A percentile compares a stretch with the other conserved stretches of the same genome.
Evolutionary conservation across 306 rosid genomes (phyloP).

Genomic region (Begonia peltatifolia): DNA sequence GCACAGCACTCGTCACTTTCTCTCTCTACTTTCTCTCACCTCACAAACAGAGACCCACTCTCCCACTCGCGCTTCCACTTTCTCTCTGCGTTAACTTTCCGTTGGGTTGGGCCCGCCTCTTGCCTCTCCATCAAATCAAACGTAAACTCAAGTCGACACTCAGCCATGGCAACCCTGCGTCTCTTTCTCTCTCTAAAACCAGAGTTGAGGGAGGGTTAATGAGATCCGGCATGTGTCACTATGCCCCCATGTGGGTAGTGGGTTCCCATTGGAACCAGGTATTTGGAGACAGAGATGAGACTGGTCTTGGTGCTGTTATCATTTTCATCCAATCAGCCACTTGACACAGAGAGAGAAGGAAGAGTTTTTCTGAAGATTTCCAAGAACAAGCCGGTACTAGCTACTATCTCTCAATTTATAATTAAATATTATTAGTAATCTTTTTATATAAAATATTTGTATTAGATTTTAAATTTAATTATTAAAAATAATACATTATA

Average conservation of each 20-base stretch:
- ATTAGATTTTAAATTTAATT: too few relatives aligned
- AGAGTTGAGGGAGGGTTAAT: too few relatives aligned
- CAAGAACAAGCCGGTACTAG: slow-evolving; percentile 33
- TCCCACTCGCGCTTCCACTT: not conserved
- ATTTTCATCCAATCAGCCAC: slow-evolving; percentile 8
- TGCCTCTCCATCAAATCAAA: slow-evolving; percentile 28
- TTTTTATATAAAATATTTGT: too few relatives aligned
- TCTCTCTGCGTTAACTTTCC: slow-evolving; percentile 3
- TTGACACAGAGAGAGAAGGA: too few relatives aligned
- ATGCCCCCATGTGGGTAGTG: slow-evolving; percentile 40
- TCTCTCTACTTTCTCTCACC: slow-evolving; percentile 1
- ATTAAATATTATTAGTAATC: too few relatives aligned
- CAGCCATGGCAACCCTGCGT: not conserved
- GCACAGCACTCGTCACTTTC: slow-evolving; percentile 7
- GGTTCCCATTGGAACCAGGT: slow-evolving; percentile 22
- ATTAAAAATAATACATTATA: too few relatives aligned
- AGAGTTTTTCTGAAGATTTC: too few relatives aligned
- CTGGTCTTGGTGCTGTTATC: slow-evolving; percentile 26
- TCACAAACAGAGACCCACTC: not conserved
- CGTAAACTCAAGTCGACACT: slow-evolving; percentile 16
- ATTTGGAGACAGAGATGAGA: slow-evolving; percentile 33
- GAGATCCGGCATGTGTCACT: slow-evolving; percentile 9
- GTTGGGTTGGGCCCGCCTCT: slow-evolving; percentile 15
- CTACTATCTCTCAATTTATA: too few relatives aligned
- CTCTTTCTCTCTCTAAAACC: not conserved